Base-by-base conservation (phyloP, 1,284 basidiomycete genomes). In the Microbotryum saponariae region DNA sequence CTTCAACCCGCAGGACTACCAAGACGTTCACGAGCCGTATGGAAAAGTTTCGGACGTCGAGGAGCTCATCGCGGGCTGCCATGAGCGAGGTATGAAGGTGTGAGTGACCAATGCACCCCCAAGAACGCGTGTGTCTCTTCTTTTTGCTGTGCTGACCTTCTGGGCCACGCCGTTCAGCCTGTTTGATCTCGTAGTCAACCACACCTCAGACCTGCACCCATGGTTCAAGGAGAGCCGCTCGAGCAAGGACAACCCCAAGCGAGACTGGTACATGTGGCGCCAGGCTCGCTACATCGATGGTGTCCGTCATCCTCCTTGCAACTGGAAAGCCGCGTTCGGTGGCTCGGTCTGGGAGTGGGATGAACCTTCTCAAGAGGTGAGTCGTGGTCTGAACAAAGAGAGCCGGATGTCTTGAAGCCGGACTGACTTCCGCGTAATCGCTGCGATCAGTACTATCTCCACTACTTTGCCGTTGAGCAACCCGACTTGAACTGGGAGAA, bases 401-500 rank as follows among this genome's bases (percentile, higher is more conserved):
- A 42, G 12, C 14, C 37, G 12, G 4, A 16, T 42, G 16, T 42
- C 37, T 42, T 16, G 12, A 42, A 42, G 37, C 16, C 16, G 12
- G 16, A 42, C 37, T 42, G 37, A 42, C 37, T 42, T 18, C 37
- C 6, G 37, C 37, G 1, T 31, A 31, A 31, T 42, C 37, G 37
- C 47, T n/a, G 12, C 29, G 4, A 4, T n/a, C 45, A 64, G 74
- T 89, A 84, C 70, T 88, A 88, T 73, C 80, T 88, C 53, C 86
- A 88, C 74, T 72, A 88, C 9, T 89, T 84, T 74, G 79, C 84
- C 66, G 71, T 78, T 10, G 81, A 85, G 66, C 88, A 89, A 76
- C 88, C 87, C 0, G 88, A 89, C 73, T 75, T 88, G 44, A 88
- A 90, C 74, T 89, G 86, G 87, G 83, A 85, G 49, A 84, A 86